phyloP scores from a whole-genome alignment of 2,329 filamentous ascomycete species.

The Gliomastix tumulicola region DNA sequence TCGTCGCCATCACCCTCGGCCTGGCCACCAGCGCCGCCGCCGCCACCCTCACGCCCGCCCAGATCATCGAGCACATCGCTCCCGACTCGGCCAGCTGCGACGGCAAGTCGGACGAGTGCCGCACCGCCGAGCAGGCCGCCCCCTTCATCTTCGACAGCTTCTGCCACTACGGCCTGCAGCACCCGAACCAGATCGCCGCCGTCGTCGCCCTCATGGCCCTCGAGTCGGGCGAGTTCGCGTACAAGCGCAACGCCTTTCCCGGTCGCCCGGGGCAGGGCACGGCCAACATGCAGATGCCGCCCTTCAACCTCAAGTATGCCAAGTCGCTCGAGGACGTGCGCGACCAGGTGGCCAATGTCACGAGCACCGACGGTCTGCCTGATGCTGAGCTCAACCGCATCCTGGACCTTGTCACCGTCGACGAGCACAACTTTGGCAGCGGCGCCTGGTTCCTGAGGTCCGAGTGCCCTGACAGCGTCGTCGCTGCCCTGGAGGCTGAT shows the following conservation, averaged over 20 bases:
- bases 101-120: conserved; percentile 48
- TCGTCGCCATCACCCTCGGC: conserved; percentile 7
- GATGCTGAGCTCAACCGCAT: conserved; percentile 28
- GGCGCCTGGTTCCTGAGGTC: conserved; percentile 43
- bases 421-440: conserved; percentile 47
- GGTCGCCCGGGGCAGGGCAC: conserved; percentile 66
- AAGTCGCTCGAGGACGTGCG: conserved; percentile 28
- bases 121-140: conserved; percentile 55
- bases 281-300: conserved; percentile 43
- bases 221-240: conserved; percentile 64
- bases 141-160: conserved; percentile 50
- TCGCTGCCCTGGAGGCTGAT: conserved; percentile 22
- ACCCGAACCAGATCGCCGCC: conserved; percentile 57
- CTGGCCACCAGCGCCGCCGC: neutral
- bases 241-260: conserved; percentile 56
- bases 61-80: conserved; percentile 46
- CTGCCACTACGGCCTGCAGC: conserved; percentile 45
- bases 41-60: conserved; percentile 14
- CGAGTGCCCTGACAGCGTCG: conserved; percentile 29
- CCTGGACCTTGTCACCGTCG: conserved; percentile 30
- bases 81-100: conserved; percentile 49
- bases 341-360: conserved; percentile 19
- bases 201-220: conserved; percentile 64
- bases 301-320: conserved; percentile 41
- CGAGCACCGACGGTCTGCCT: conserved; percentile 14